Evolutionary conservation across 441 rosid species (phyloP), one percentile per base, ranked within the genome.

Genomic region (Gossypium schwendimanii): DNA sequence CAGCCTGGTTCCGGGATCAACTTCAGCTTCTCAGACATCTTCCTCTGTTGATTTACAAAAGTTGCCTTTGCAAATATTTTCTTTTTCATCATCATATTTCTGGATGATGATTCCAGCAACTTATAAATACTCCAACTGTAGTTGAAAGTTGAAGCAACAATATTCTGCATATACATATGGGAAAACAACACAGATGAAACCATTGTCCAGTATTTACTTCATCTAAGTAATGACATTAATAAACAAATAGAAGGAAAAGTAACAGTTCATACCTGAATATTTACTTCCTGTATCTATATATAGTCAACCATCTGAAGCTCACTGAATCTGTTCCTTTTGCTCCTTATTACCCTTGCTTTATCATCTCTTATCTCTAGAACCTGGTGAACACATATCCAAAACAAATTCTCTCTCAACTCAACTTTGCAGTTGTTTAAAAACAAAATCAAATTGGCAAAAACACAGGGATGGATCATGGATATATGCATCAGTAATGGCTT

Each of bases 301-400:
- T 81, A 89, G 55, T 90, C 88, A 65, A 82, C 89, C 60, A 80
- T 81, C 15, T 85, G 87, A 76, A 87, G 85, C 80, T 85, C 91
- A 65, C 76, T 75, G 52, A 79, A 47, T 18, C 24, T 75, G 75
- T 82, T 91, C 57, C 70, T 75, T 77, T 81, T 78, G 81, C 92
- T 85, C 70, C 84, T 85, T 83, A 94, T 75, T 6, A 82, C 97
- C 77, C 92, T 89, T 26, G 91, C 91, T 80, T 82, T 83, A 72
- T 85, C 81, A 15, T 82, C 92, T 64, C 31, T 79, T 80, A 92
- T 94, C 80, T 92, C 98, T 20, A 94, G 85, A 68, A 94, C 98
- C 98, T 94, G 79, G 17, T 65, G 31, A 60, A 57, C 23, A 75
- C 17, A 70, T 12, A 15, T 31, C 7, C 8, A 5, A 33, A 31